phyloP scores from a whole-genome alignment of 2,329 filamentous ascomycete genomes.

The Colletotrichum australisinense region DNA sequence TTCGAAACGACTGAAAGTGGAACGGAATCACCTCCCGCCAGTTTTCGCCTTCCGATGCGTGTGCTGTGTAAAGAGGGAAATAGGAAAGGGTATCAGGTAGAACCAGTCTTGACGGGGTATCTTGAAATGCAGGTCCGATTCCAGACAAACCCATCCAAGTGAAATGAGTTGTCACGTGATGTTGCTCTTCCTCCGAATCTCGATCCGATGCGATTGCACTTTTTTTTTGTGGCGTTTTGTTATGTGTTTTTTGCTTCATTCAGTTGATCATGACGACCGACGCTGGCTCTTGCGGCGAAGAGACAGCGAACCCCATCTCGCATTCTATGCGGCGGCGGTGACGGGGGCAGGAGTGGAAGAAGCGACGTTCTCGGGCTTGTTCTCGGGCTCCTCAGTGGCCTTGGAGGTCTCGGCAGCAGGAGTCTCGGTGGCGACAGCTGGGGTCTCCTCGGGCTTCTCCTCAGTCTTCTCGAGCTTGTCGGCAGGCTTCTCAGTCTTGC shows the following conservation, averaged over 20 bases:
- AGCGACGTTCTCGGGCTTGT: conserved; percentile 54
- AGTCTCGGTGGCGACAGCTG: conserved; percentile 42
- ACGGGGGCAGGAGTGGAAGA: conserved; percentile 56
- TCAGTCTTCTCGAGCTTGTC: conserved; percentile 43
- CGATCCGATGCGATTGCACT: conserved; percentile 31
- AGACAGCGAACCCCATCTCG: conserved; percentile 4
- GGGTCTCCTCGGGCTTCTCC: conserved; percentile 41
- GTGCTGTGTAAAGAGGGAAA: conserved; percentile 39
- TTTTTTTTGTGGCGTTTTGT: conserved; percentile 10
- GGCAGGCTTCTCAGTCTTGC: conserved; percentile 52
- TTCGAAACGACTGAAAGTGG: conserved; percentile 37
- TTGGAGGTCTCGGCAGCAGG: conserved; percentile 43
- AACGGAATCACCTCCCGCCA: conserved; percentile 34
- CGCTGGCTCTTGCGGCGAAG: conserved; percentile 15
- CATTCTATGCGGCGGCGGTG: conserved; percentile 62
- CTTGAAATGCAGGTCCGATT: conserved; percentile 69
- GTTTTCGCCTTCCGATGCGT: conserved; percentile 33
- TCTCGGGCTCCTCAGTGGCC: conserved; percentile 50
- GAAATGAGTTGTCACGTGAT: conserved; percentile 33
- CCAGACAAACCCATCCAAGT: conserved; percentile 50
- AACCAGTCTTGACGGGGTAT: conserved; percentile 66
- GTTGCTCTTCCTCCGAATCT: conserved; percentile 33
- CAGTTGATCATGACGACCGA: conserved; percentile 13
- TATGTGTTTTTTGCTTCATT: conserved; percentile 11
- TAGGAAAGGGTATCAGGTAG: conserved; percentile 45